phyloP scores from a whole-genome alignment of 2,329 filamentous ascomycete genomes.

The Xylaria arbuscula region DNA sequence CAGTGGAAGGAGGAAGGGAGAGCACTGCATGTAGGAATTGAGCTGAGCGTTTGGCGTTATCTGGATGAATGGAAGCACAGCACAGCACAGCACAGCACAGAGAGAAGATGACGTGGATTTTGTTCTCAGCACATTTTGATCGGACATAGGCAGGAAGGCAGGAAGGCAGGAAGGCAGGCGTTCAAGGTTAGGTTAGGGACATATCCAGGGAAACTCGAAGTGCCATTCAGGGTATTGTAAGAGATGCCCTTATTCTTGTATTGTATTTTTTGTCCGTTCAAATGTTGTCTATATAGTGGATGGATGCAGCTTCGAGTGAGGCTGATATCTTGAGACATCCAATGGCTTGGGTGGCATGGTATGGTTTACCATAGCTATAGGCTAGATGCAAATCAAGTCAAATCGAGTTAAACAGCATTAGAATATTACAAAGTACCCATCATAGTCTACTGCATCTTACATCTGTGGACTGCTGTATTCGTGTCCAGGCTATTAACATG shows the following conservation, averaged over 20 bases:
- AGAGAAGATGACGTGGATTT: neutral
- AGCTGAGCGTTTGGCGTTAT: constrained; percentile 31
- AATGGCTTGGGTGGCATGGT: constrained; percentile 12
- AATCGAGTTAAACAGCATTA: constrained; percentile 16
- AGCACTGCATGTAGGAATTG: no score
- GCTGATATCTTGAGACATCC: neutral
- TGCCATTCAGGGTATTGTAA: neutral
- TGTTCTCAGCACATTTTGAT: constrained; percentile 2
- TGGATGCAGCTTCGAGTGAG: neutral
- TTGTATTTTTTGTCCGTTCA: constrained; percentile 6
- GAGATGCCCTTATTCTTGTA: constrained; percentile 3
- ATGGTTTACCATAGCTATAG: constrained; percentile 13
- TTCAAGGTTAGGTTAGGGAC: constrained; percentile 22
- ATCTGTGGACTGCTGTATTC: neutral
- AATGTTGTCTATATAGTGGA: constrained; percentile 7
- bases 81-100: neutral
- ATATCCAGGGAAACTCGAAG: constrained; percentile 15
- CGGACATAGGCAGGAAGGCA: constrained; percentile 10
- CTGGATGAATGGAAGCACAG: neutral
- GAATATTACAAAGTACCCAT: neutral
- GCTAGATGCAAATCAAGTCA: neutral
- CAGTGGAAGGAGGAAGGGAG: neutral
- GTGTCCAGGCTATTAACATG: neutral
- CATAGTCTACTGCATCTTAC: neutral
- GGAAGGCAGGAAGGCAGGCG: no score